Percentiles rank a stretch among this genome's conserved stretches.
phyloP scores from a whole-genome alignment of 371 early-diverging fungal genomes.

The Lichtheimia ramosa region DNA sequence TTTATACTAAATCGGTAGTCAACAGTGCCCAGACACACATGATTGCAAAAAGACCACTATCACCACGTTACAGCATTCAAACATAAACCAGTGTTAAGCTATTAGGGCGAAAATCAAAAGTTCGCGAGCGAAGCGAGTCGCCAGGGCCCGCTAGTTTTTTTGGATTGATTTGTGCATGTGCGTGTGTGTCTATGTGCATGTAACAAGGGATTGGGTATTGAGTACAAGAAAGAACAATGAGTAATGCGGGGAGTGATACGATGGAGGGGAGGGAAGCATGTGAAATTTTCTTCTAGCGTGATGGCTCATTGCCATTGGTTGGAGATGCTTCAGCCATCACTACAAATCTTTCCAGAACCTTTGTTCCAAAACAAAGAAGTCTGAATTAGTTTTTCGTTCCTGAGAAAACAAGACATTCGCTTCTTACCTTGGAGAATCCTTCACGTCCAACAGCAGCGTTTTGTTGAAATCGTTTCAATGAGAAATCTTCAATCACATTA shows the following conservation, averaged over 20 bases:
- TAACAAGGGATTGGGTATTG: too few relatives aligned
- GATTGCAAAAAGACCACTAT: too few relatives aligned
- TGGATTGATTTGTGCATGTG: not conserved
- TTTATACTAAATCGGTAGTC: too few relatives aligned
- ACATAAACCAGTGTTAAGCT: too few relatives aligned
- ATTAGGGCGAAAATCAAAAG: too few relatives aligned
- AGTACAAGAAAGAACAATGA: not conserved
- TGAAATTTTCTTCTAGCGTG: constrained; percentile 4
- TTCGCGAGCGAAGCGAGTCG: too few relatives aligned
- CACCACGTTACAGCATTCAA: too few relatives aligned
- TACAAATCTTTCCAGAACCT: constrained; percentile 53
- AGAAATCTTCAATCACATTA: constrained; percentile 84
- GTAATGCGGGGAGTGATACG: not conserved
- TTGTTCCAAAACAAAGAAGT: not conserved
- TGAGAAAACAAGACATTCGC: not conserved
- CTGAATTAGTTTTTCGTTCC: not conserved
- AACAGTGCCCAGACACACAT: too few relatives aligned
- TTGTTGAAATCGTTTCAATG: constrained; percentile 80
- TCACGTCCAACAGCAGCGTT: constrained; percentile 81
- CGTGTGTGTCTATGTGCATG: too few relatives aligned
- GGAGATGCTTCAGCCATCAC: constrained; percentile 39
- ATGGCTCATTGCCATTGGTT: not conserved
- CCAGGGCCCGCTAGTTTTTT: not conserved
- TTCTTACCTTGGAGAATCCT: constrained; percentile 67
- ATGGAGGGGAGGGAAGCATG: not conserved